Evolutionary conservation across 2,329 filamentous ascomycete genomes (phyloP), one percentile per base, ranked within the genome.

Genomic region (Pseudogymnoascus sp.): DNA sequence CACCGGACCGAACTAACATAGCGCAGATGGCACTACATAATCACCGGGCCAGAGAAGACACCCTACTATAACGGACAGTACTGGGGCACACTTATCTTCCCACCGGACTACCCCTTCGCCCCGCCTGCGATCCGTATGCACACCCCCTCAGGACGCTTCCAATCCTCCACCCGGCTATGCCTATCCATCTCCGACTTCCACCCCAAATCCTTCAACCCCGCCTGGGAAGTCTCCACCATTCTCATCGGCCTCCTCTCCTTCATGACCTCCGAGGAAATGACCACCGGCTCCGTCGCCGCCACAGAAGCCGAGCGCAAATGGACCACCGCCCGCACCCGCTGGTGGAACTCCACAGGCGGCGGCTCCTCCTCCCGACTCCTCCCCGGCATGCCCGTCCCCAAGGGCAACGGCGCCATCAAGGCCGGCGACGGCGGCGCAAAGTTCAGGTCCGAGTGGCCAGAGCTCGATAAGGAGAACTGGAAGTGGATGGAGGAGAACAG

Each of bases 201-300:
- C 74, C 95, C 95, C 3, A 96, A 96, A 76, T 93, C 89, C 29
- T 99, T 97, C 81, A 99, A 99, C 75, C 95, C 95, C 1, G 93
- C 95, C 0, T 99, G 95, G 95, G 93, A 96, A 73, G 95, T 99
- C 6, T 93, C 89, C 63, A 99, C 95, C 0, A 99, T 99, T 68
- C 80, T 99, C 14, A 96, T 96, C 63, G 95, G 95, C 8, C 83
- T 99, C 29, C 80, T 97, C 67, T 96, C 90, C 40, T 99, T 99
- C 77, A 99, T 99, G 95, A 97, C 93, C 2, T 91, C 90, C 68
- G 93, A 99, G 73, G 95, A 99, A 79, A 97, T 97, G 89, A 99
- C 95, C 0, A 97, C 95, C 0, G 95, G 95, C 1, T 93, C 88
- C 31, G 85, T 99, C 31, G 87, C 88, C 5, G 90, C 87, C 16